phyloP scores from a whole-genome alignment of 2,329 filamentous ascomycete genomes.

The Phaeomoniella chlamydospora region DNA sequence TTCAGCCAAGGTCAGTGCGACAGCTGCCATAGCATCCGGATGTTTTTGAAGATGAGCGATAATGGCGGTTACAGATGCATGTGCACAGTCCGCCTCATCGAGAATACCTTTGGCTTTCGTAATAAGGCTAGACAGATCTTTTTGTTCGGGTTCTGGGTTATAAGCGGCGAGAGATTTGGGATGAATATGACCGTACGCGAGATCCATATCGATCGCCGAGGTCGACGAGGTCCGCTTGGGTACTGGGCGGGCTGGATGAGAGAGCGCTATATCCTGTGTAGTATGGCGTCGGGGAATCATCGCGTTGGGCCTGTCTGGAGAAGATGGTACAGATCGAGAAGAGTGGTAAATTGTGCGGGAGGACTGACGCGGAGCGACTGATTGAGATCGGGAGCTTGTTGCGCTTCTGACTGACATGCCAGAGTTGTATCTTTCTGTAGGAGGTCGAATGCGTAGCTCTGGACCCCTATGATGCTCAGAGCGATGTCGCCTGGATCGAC shows the following conservation, averaged over 20 bases:
- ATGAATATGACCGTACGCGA: constrained; percentile 78
- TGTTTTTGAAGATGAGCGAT: constrained; percentile 69
- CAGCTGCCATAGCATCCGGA: constrained; percentile 84
- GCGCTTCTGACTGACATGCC: constrained; percentile 3
- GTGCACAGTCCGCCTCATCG: constrained; percentile 76
- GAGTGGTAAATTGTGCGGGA: constrained; percentile 6
- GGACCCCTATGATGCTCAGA: constrained; percentile 1
- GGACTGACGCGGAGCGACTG: not conserved
- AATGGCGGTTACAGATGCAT: constrained; percentile 68
- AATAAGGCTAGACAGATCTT: constrained; percentile 53
- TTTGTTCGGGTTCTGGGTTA: constrained; percentile 31
- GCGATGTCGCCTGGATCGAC: not conserved
- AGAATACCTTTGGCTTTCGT: constrained; percentile 61
- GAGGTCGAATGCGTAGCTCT: not conserved
- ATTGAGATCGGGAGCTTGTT: constrained; percentile 1
- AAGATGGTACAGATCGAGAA: constrained; percentile 13
- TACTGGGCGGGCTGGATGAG: constrained; percentile 4
- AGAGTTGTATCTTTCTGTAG: constrained; percentile 1
- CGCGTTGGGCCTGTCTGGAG: constrained; percentile 13
- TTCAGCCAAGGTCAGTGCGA: constrained; percentile 83
- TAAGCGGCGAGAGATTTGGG: constrained; percentile 39
- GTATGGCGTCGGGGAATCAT: constrained; percentile 10
- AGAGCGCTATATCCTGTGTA: constrained; percentile 7
- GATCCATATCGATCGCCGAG: constrained; percentile 61
- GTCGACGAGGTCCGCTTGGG: constrained; percentile 9